Conservation (phyloP, 495 filamentous ascomycete species). For the Rusavskia elegans region DNA sequence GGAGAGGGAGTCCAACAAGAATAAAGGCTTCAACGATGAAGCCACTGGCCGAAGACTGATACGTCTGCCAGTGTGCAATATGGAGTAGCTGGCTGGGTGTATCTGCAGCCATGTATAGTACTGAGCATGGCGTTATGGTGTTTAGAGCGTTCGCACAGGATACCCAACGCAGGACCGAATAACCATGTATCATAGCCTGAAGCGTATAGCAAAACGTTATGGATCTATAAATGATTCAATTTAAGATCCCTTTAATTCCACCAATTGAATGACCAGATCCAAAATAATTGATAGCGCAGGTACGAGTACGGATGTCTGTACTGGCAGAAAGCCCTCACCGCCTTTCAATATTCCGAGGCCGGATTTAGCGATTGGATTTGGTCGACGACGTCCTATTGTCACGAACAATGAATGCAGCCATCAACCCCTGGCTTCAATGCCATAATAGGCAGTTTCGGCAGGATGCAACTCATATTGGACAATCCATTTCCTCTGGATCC, state of each 20-base stretch:
- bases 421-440: neutral
- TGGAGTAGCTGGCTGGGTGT: neutral
- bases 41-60: conserved; percentile 5
- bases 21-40: conserved; percentile 3
- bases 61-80: neutral
- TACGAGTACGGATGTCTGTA: neutral
- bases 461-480: neutral
- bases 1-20: conserved; percentile 9
- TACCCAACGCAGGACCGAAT: no score
- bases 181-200: no score
- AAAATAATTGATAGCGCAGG: no score
- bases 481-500: neutral
- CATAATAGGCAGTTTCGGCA: neutral
- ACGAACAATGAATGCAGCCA: neutral
- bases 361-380: neutral
- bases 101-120: neutral
- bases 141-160: no score
- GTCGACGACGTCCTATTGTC: neutral
- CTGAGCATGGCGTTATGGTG: neutral
- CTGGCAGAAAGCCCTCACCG: neutral
- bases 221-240: no score
- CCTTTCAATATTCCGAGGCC: neutral
- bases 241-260: no score
- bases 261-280: no score
- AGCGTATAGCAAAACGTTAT: no score